Conservation (phyloP, 768 basidiomycete species). For the Amanita pallidorosea region DNA sequence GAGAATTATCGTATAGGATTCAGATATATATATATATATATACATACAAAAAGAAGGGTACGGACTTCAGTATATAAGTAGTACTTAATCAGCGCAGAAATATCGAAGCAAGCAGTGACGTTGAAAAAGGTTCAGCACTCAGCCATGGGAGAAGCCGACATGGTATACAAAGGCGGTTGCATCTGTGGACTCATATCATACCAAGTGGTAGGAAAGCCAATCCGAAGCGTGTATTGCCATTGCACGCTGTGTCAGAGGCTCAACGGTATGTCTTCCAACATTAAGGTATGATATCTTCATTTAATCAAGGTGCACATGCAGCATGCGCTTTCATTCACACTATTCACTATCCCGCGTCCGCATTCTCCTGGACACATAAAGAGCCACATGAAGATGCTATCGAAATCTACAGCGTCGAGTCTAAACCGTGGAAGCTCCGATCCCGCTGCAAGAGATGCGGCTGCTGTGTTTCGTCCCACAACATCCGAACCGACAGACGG, state of each 20-base stretch:
- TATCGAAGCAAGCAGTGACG: neutral
- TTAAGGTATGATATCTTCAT: neutral
- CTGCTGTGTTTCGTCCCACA: slow-evolving; percentile 37
- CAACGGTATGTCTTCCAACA: slow-evolving; percentile 24
- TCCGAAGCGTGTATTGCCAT: slow-evolving; percentile 56
- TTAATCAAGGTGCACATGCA: slow-evolving; percentile 11
- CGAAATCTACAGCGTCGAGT: slow-evolving; percentile 35
- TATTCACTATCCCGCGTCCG: slow-evolving; percentile 38
- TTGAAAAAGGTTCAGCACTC: neutral
- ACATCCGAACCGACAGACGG: slow-evolving; percentile 34
- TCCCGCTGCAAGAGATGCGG: slow-evolving; percentile 58
- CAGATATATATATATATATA: neutral
- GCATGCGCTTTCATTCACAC: slow-evolving; percentile 55
- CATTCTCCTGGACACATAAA: slow-evolving; percentile 45
- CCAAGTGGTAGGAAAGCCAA: slow-evolving; percentile 32
- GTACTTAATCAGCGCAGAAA: neutral
- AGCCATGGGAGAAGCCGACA: neutral
- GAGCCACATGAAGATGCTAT: slow-evolving; percentile 23
- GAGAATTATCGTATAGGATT: neutral
- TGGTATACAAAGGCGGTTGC: slow-evolving; percentile 35
- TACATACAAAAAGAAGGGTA: neutral
- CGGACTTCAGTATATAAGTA: neutral
- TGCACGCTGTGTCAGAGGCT: slow-evolving; percentile 61
- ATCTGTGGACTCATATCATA: slow-evolving; percentile 48
- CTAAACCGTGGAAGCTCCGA: slow-evolving; percentile 50